A percentile compares a stretch with the other conserved stretches of the same genome.
Conservation (phyloP, 768 basidiomycete species). For the Naematelia aurantialba region DNA sequence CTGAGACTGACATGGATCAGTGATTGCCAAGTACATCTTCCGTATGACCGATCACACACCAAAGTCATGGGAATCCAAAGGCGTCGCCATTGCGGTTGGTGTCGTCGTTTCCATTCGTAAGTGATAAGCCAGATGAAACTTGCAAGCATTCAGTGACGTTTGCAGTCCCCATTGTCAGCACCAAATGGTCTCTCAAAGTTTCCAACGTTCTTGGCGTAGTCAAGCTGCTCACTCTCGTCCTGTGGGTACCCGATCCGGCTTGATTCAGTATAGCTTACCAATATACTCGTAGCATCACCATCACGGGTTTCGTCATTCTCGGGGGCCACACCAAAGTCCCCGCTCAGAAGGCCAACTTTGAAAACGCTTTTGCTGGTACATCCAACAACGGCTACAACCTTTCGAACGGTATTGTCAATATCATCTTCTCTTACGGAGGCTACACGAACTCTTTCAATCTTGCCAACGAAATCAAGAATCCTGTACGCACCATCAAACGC, state of each 20-base stretch:
- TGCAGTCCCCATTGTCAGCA: slow-evolving; percentile 17
- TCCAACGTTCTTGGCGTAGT: slow-evolving; percentile 23
- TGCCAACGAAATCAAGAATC: slow-evolving; percentile 32
- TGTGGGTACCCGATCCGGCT: slow-evolving; percentile 4
- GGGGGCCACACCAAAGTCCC: slow-evolving; percentile 24
- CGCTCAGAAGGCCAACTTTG: slow-evolving; percentile 31
- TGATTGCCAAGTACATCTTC: slow-evolving; percentile 21
- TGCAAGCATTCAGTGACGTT: neutral
- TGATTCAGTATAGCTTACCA: neutral
- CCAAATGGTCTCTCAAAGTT: slow-evolving; percentile 17
- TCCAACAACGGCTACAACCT: slow-evolving; percentile 21
- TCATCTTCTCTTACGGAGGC: slow-evolving; percentile 38
- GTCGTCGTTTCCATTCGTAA: slow-evolving; percentile 11
- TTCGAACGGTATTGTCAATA: slow-evolving; percentile 29
- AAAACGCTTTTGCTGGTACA: slow-evolving; percentile 33
- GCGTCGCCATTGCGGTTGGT: slow-evolving; percentile 18
- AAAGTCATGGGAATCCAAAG: slow-evolving; percentile 17
- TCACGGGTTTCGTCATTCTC: slow-evolving; percentile 34
- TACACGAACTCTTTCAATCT: slow-evolving; percentile 35
- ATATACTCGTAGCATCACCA: neutral
- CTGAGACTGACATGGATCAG: slow-evolving; percentile 3
- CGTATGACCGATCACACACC: slow-evolving; percentile 23
- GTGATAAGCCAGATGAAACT: neutral
- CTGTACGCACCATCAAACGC: slow-evolving; percentile 26
- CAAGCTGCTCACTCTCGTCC: slow-evolving; percentile 24